A percentile compares a stretch with the other conserved stretches of the same genome.
Evolutionary conservation across 495 filamentous ascomycete species (phyloP).

Genomic region (Corynascus novoguineensis): DNA sequence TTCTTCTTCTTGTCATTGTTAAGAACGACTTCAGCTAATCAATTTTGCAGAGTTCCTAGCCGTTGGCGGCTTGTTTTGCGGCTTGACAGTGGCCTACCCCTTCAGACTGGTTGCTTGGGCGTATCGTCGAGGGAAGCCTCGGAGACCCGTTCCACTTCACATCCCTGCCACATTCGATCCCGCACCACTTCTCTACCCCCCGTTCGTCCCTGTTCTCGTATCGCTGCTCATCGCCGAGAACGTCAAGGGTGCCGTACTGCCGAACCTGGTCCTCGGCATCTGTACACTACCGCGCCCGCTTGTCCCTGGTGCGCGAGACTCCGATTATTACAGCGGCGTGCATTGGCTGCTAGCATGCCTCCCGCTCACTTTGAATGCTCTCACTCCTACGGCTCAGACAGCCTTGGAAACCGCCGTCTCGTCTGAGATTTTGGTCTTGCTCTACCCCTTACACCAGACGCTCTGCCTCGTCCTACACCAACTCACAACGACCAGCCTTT

Average conservation of each 20-base stretch:
- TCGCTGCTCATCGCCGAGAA: conserved; percentile 66
- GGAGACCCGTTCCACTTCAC: conserved; percentile 36
- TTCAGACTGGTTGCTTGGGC: conserved; percentile 41
- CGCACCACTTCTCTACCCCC: conserved; percentile 83
- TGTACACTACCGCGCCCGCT: conserved; percentile 67
- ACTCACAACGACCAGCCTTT: conserved; percentile 79
- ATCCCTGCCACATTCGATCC: conserved; percentile 79
- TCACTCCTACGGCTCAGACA: not conserved
- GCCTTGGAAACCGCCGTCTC: conserved; percentile 28
- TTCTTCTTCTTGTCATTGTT: not conserved
- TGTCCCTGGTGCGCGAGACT: conserved; percentile 55
- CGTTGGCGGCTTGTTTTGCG: conserved; percentile 16
- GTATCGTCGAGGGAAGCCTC: conserved; percentile 34
- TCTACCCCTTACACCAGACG: conserved; percentile 83
- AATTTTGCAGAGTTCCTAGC: conserved; percentile 28
- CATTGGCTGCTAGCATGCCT: conserved; percentile 71
- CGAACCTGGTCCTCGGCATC: conserved; percentile 77
- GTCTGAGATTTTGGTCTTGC: conserved; percentile 57
- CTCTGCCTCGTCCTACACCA: conserved; percentile 67
- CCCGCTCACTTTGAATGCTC: conserved; percentile 44
- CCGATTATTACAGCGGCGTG: conserved; percentile 51
- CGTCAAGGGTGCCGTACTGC: conserved; percentile 53
- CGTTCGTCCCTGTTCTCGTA: conserved; percentile 67
- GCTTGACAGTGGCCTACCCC: conserved; percentile 42
- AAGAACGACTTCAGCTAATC: not conserved